Percentiles rank a stretch among this genome's conserved stretches.
Evolutionary conservation across 352 stramenopile genomes (phyloP).

Genomic region (Lagenidium giganteum): DNA sequence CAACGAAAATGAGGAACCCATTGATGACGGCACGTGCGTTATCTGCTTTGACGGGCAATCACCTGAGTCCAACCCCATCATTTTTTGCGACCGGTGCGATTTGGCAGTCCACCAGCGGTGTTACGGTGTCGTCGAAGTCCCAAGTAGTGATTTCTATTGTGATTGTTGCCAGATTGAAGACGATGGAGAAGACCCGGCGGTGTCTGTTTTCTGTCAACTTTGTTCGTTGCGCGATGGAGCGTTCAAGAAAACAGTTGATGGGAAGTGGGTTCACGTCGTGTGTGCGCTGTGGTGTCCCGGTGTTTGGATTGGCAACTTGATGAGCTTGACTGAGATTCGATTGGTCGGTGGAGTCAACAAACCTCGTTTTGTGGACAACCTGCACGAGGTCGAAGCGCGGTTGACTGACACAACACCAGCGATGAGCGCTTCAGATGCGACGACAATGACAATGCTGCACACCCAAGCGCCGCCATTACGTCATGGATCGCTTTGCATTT

Average conservation of each 20-base stretch:
- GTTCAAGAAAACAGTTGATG: conserved; percentile 82
- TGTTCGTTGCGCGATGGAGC: conserved; percentile 81
- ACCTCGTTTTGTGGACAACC: conserved; percentile 51
- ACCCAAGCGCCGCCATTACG: neutral
- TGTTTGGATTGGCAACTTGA: conserved; percentile 81
- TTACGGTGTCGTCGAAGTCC: conserved; percentile 83
- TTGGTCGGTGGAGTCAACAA: conserved; percentile 36
- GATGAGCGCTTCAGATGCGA: conserved; percentile 1
- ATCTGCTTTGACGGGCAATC: conserved; percentile 88
- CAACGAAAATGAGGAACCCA: conserved; percentile 25
- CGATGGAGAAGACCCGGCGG: conserved; percentile 40
- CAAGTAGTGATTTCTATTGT: conserved; percentile 86
- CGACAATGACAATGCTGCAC: neutral
- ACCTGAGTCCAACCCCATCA: conserved; percentile 83
- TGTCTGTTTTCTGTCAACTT: conserved; percentile 76
- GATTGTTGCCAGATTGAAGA: conserved; percentile 67
- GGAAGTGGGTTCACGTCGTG: conserved; percentile 86
- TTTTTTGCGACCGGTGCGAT: conserved; percentile 88
- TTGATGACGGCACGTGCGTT: conserved; percentile 85
- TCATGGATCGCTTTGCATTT: conserved; percentile 47
- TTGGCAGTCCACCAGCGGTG: conserved; percentile 87
- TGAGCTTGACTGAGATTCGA: conserved; percentile 70
- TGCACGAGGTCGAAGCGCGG: conserved; percentile 41
- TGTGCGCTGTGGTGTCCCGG: conserved; percentile 88
- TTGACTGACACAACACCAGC: no score